Evolutionary conservation across 106 monocot species (phyloP).

Genomic region (Dendrobium catenatum): DNA sequence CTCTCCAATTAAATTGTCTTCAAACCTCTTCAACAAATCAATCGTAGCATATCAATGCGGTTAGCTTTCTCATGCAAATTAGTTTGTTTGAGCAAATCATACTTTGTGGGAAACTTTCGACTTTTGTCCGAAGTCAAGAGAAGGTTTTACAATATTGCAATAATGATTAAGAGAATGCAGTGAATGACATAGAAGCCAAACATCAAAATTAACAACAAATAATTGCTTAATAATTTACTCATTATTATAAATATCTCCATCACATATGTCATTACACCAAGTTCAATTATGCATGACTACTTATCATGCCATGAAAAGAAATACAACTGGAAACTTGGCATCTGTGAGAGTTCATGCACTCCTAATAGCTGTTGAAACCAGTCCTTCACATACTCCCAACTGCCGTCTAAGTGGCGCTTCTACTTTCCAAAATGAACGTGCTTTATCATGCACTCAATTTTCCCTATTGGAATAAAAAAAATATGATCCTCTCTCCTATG

Average conservation of each 20-base stretch:
- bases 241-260: not conserved
- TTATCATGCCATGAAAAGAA: not conserved
- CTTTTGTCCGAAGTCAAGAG: not conserved
- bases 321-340: not conserved
- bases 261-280: not conserved
- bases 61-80: not conserved
- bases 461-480: too few relatives aligned
- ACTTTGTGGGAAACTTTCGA: not conserved
- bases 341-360: not conserved
- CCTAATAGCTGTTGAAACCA: too few relatives aligned
- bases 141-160: not conserved
- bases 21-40: not conserved
- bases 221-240: not conserved
- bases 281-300: not conserved
- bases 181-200: not conserved
- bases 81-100: not conserved
- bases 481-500: too few relatives aligned
- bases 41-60: too few relatives aligned
- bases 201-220: not conserved
- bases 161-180: not conserved
- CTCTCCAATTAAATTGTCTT: not conserved
- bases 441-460: too few relatives aligned
- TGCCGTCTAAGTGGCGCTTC: too few relatives aligned
- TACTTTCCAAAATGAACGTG: too few relatives aligned
- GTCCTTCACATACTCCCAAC: too few relatives aligned